Conservation (phyloP, 2,329 filamentous ascomycete genomes). For the Chrysosporium queenslandicum region DNA sequence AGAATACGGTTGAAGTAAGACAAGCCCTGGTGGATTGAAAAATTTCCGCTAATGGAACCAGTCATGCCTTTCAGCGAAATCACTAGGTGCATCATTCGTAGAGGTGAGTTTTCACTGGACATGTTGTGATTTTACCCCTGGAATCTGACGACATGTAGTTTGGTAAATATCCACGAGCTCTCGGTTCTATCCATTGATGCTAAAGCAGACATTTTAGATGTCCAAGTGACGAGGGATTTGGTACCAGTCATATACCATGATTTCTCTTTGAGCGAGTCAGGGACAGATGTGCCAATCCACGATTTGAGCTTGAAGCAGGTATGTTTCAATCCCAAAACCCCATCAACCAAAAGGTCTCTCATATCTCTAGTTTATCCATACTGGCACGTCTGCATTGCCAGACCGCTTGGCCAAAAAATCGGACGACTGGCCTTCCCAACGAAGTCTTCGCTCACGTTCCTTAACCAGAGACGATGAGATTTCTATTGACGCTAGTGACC, state of each 20-base stretch:
- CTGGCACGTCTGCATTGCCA: slow-evolving; percentile 18
- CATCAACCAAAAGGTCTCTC: not conserved
- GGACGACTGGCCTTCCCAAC: not conserved
- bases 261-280: slow-evolving; percentile 36
- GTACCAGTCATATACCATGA: slow-evolving; percentile 37
- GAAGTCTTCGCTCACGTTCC: slow-evolving; percentile 19
- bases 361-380: slow-evolving; percentile 24
- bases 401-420: not conserved
- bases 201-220: slow-evolving; percentile 22
- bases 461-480: slow-evolving; percentile 16
- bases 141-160: slow-evolving; percentile 16
- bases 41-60: slow-evolving; percentile 4
- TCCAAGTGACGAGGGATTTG: slow-evolving; percentile 36
- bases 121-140: too few relatives aligned
- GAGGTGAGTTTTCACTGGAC: slow-evolving; percentile 25
- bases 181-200: not conserved
- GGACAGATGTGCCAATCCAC: slow-evolving; percentile 35
- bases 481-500: slow-evolving; percentile 18
- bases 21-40: not conserved
- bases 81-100: slow-evolving; percentile 29
- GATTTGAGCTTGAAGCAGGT: slow-evolving; percentile 33
- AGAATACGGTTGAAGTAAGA: slow-evolving; percentile 30
- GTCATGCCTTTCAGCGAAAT: slow-evolving; percentile 29
- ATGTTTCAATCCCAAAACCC: too few relatives aligned
- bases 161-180: slow-evolving; percentile 13